Conservation (phyloP, 164 flowering plant species). For the Kingdonia uniflora region DNA sequence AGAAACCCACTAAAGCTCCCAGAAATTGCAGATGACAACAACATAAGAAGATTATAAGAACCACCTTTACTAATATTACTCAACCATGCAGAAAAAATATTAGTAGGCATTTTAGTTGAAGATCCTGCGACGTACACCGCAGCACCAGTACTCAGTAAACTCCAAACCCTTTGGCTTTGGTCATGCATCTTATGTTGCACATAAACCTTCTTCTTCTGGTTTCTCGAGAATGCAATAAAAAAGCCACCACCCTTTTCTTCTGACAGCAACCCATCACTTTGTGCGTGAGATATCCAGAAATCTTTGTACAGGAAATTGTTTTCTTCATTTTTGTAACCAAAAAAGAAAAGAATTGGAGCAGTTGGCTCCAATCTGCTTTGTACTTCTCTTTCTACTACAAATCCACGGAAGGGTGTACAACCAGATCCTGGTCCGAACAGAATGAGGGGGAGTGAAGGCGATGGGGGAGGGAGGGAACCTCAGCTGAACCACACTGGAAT, state of each 20-base stretch:
- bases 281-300: slow-evolving; percentile 66
- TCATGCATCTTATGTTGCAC: slow-evolving; percentile 76
- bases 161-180: slow-evolving; percentile 58
- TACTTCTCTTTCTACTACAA: slow-evolving; percentile 70
- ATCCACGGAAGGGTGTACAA: too few species aligned
- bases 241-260: slow-evolving; percentile 88
- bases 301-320: too few species aligned
- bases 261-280: slow-evolving; percentile 54
- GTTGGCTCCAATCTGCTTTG: slow-evolving; percentile 32
- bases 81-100: too few species aligned
- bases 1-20: too few species aligned
- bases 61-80: too few species aligned
- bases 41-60: too few species aligned
- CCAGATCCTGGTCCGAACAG: slow-evolving; percentile 97
- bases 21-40: too few species aligned
- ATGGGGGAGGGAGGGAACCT: too few species aligned
- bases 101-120: slow-evolving; percentile 71
- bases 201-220: slow-evolving; percentile 40
- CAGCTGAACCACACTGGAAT: slow-evolving; percentile 82
- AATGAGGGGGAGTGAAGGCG: slow-evolving; percentile 70
- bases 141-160: slow-evolving; percentile 52
- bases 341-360: slow-evolving; percentile 73
- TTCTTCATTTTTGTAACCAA: slow-evolving; percentile 75
- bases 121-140: slow-evolving; percentile 87
- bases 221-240: slow-evolving; percentile 84